These are phyloP conservation scores for Tremellales sp. DNA, from an alignment of 1,284 basidiomycete species.

Conservation along the genomic window DNA sequence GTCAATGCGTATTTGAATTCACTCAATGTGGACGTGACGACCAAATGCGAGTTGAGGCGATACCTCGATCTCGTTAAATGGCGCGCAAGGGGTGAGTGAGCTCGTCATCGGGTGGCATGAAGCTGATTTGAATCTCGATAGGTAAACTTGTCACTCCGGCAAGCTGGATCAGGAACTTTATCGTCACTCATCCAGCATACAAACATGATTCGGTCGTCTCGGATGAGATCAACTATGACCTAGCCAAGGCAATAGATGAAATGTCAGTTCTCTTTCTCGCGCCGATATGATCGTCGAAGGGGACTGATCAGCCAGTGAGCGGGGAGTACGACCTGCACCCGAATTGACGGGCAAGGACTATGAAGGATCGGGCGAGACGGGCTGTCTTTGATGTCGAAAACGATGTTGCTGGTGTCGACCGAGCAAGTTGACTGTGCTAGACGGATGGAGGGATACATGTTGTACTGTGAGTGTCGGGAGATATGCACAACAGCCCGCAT, in stretches of 20 bases:
- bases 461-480: neutral
- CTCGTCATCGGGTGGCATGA: too few relatives aligned
- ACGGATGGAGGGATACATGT: neutral
- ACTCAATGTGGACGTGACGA: constrained; percentile 68
- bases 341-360: constrained; percentile 54
- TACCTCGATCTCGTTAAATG: constrained; percentile 76
- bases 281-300: neutral
- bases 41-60: constrained; percentile 63
- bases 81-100: constrained; percentile 74
- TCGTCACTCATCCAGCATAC: constrained; percentile 83
- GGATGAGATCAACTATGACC: constrained; percentile 90
- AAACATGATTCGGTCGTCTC: constrained; percentile 85
- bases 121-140: constrained; percentile 46
- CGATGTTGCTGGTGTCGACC: neutral
- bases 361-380: constrained; percentile 35
- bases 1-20: constrained; percentile 84
- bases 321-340: constrained; percentile 62
- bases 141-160: constrained; percentile 84
- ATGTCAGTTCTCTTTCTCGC: constrained; percentile 56
- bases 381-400: constrained; percentile 15
- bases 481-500: neutral
- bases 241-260: constrained; percentile 84
- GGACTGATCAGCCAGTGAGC: constrained; percentile 54
- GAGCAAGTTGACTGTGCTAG: neutral
- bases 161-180: constrained; percentile 88